Percentiles rank a stretch among this genome's conserved stretches.
These are phyloP conservation scores for Pseudonectria foliicola DNA, from an alignment of 2,329 filamentous ascomycete genomes.

Conservation along the genomic window DNA sequence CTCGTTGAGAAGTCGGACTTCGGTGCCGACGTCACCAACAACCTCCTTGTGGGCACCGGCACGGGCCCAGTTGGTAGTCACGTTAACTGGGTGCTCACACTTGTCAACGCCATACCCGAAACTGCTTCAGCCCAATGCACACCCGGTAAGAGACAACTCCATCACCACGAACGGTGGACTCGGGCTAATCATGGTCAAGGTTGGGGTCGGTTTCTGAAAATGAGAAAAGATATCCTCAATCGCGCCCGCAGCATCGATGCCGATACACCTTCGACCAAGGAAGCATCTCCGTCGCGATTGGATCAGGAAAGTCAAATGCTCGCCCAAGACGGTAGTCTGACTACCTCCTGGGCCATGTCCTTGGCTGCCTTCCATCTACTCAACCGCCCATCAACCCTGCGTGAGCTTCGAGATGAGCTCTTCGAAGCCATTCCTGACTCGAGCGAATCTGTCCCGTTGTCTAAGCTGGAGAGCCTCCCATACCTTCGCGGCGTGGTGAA, in stretches of 20 bases:
- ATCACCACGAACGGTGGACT: background rate
- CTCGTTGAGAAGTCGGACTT: constrained; percentile 28
- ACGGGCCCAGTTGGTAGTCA: constrained; percentile 31
- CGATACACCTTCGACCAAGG: constrained; percentile 22
- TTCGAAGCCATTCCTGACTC: constrained; percentile 27
- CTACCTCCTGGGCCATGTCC: constrained; percentile 31
- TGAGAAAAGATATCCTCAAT: constrained; percentile 30
- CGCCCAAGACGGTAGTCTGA: constrained; percentile 34
- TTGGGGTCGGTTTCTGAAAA: constrained; percentile 32
- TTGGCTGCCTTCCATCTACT: constrained; percentile 30
- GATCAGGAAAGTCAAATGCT: constrained; percentile 33
- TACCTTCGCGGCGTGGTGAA: constrained; percentile 45
- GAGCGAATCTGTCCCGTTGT: constrained; percentile 19
- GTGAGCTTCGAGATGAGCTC: constrained; percentile 29
- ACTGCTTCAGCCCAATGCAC: constrained; percentile 28
- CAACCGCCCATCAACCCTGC: constrained; percentile 22
- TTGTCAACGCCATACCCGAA: constrained; percentile 30
- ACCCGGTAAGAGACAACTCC: constrained; percentile 14
- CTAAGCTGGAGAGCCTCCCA: constrained; percentile 28
- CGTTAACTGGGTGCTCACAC: constrained; percentile 26
- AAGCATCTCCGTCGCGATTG: constrained; percentile 28
- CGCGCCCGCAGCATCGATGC: constrained; percentile 30
- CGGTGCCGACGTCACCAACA: constrained; percentile 28
- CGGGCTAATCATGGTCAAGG: constrained; percentile 13
- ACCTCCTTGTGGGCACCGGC: constrained; percentile 30